These are phyloP conservation scores for Aspergillus sp. DNA, from an alignment of 2,329 filamentous ascomycete genomes.

Conservation along the genomic window DNA sequence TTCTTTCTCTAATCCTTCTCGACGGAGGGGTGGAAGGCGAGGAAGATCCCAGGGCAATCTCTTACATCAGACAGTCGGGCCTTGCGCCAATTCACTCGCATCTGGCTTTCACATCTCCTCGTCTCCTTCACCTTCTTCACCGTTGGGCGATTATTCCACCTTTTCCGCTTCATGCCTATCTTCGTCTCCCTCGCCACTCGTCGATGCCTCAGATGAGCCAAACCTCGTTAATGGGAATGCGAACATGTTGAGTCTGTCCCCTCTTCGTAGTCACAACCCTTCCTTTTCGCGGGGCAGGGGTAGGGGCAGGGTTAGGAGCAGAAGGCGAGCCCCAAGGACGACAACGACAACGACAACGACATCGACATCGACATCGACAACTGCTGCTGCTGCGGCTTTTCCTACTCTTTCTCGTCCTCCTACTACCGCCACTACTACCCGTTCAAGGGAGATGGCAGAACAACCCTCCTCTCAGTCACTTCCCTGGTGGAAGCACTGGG, in stretches of 20 bases:
- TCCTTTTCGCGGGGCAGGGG: no score
- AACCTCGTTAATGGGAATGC: no score
- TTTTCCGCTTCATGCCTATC: not conserved
- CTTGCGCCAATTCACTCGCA: not conserved
- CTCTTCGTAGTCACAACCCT: no score
- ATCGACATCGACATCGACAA: no score
- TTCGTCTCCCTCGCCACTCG: not conserved
- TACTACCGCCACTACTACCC: not conserved
- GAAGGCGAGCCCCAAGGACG: no score
- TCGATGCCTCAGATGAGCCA: no score
- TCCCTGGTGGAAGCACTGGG: conserved; percentile 33
- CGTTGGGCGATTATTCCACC: not conserved
- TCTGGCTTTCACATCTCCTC: not conserved
- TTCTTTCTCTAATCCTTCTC: not conserved
- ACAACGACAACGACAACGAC: no score
- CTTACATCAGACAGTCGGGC: no score
- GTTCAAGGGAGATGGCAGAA: not conserved
- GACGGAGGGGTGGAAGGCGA: not conserved
- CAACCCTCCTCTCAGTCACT: conserved; percentile 6
- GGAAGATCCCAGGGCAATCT: no score
- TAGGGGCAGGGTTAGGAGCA: no score
- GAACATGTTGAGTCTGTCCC: not conserved
- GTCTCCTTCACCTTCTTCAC: conserved; percentile 4
- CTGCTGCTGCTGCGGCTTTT: not conserved
- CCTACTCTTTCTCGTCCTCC: not conserved